phyloP scores from a whole-genome alignment of 768 basidiomycete species.

The Suillus sp. region DNA sequence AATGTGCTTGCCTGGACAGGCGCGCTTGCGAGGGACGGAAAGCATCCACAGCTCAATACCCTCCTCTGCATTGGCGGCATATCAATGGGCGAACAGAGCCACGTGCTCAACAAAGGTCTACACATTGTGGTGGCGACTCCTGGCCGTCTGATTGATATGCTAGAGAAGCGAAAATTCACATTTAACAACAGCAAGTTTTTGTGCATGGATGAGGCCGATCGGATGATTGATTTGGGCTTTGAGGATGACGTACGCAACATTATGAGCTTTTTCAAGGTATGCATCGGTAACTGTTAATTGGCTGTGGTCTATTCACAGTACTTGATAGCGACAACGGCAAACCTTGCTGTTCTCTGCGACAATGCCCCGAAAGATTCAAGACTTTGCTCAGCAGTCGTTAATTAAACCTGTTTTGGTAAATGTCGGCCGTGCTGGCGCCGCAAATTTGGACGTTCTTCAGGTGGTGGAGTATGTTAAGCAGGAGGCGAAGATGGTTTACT shows the following conservation, averaged over 20 bases:
- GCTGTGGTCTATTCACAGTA: constrained; percentile 12
- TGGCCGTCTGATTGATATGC: constrained; percentile 95
- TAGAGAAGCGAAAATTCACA: constrained; percentile 92
- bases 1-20: constrained; percentile 87
- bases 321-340: constrained; percentile 84
- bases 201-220: constrained; percentile 99
- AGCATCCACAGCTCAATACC: constrained; percentile 84
- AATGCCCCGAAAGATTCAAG: constrained; percentile 98
- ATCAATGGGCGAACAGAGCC: constrained; percentile 96
- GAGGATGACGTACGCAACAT: constrained; percentile 99
- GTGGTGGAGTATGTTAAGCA: constrained; percentile 99
- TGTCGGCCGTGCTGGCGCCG: constrained; percentile 96
- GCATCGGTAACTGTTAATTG: constrained; percentile 19
- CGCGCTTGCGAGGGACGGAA: constrained; percentile 75
- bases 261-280: constrained; percentile 97
- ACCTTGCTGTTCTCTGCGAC: constrained; percentile 97
- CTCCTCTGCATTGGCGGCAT: constrained; percentile 97
- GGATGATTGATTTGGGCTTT: constrained; percentile 99
- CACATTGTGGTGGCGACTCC: constrained; percentile 98
- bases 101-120: constrained; percentile 86
- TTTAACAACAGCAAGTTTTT: constrained; percentile 94
- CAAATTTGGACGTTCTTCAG: constrained; percentile 93
- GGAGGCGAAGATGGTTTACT: constrained; percentile 99
- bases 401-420: constrained; percentile 94
- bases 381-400: constrained; percentile 96